Evolutionary conservation across 2,329 filamentous ascomycete genomes (phyloP).

Genomic region (Fusarium sp.): DNA sequence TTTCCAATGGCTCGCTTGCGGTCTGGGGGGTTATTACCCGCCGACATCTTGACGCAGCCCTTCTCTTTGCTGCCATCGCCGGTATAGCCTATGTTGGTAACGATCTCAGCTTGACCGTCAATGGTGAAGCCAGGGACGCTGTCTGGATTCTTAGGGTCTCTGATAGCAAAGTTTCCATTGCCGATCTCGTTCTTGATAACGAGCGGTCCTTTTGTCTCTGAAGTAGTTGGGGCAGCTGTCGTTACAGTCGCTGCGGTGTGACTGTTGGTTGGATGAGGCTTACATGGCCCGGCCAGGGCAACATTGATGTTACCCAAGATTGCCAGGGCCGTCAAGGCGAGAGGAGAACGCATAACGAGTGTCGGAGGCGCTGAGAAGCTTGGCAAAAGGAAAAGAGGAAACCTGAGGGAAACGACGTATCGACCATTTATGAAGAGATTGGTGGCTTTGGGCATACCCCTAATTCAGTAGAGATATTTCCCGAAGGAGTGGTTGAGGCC

Average conservation of each 20-base stretch:
- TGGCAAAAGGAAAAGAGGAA: too few species aligned
- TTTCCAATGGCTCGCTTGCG: slow-evolving; percentile 15
- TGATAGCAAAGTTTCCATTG: slow-evolving; percentile 6
- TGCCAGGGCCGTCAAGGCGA: background rate
- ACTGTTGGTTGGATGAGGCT: background rate
- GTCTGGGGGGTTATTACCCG: fast-evolving
- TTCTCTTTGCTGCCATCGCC: slow-evolving; percentile 14
- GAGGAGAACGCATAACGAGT: slow-evolving; percentile 4
- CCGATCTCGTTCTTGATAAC: slow-evolving; percentile 12
- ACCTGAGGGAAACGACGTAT: background rate
- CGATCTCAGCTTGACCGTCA: background rate
- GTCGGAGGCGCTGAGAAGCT: background rate
- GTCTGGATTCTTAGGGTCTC: background rate
- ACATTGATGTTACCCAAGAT: background rate
- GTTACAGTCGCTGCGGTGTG: background rate
- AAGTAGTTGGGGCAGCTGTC: background rate
- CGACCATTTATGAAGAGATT: background rate
- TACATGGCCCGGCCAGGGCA: background rate
- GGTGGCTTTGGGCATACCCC: background rate
- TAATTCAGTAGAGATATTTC: background rate
- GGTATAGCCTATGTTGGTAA: slow-evolving; percentile 1
- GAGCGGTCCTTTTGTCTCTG: background rate
- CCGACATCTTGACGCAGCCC: slow-evolving; percentile 9
- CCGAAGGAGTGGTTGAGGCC: background rate
- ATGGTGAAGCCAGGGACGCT: background rate